Conservation (phyloP, 75 land plant species). For the Chamaecyparis obtusa region DNA sequence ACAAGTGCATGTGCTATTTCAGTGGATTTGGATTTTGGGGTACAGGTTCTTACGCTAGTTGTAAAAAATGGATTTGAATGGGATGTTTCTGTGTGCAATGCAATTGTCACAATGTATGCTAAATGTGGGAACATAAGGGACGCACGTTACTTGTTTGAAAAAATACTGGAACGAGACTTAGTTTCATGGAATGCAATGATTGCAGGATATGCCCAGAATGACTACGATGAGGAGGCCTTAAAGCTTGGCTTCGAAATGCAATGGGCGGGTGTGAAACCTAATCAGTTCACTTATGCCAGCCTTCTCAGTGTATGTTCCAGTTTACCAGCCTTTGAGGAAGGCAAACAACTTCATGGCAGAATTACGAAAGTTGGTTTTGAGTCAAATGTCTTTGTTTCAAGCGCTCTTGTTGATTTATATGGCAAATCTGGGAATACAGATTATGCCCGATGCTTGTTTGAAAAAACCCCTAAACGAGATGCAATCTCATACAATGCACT, state of each 20-base stretch:
- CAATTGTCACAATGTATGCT: slow-evolving; percentile 63
- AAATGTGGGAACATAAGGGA: slow-evolving; percentile 55
- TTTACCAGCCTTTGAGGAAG: slow-evolving; percentile 11
- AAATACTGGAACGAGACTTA: slow-evolving; percentile 41
- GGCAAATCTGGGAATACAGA: slow-evolving; percentile 27
- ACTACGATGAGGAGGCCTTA: not conserved
- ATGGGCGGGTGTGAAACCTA: slow-evolving; percentile 32
- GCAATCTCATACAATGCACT: slow-evolving; percentile 75
- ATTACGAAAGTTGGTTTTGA: slow-evolving; percentile 26
- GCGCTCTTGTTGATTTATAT: slow-evolving; percentile 47
- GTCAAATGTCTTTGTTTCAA: slow-evolving; percentile 21
- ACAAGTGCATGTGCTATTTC: slow-evolving; percentile 9
- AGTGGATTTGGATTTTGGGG: not conserved
- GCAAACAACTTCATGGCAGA: slow-evolving; percentile 39
- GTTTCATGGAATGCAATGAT: slow-evolving; percentile 58
- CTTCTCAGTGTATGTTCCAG: slow-evolving; percentile 6
- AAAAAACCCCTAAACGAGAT: slow-evolving; percentile 43
- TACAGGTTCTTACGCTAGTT: slow-evolving; percentile 10
- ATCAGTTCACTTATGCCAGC: slow-evolving; percentile 46
- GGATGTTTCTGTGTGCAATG: slow-evolving; percentile 49
- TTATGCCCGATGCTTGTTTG: slow-evolving; percentile 38
- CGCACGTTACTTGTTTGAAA: slow-evolving; percentile 46
- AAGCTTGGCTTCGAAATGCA: slow-evolving; percentile 51
- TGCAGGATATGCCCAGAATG: slow-evolving; percentile 5
- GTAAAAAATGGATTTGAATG: not conserved